These are phyloP conservation scores for Phytophthora sp. DNA, from an alignment of 352 stramenopile genomes.

Conservation along the genomic window DNA sequence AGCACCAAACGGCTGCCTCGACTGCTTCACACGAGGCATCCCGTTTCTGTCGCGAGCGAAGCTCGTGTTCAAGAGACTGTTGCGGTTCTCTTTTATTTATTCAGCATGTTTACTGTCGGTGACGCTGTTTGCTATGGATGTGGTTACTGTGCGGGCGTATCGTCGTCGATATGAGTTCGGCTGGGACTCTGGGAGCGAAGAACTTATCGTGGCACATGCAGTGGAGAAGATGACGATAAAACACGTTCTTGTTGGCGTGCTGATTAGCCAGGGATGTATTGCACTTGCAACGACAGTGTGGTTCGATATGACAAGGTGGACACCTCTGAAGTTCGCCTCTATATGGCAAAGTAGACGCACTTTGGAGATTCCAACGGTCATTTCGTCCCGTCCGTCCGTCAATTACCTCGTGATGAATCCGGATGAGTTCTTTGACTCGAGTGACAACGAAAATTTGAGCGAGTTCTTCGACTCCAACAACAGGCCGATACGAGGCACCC, in stretches of 20 bases:
- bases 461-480: conserved; percentile 34
- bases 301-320: conserved; percentile 37
- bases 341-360: not conserved
- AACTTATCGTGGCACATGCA: not conserved
- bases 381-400: conserved; percentile 1
- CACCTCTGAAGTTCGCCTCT: conserved; percentile 6
- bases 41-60: conserved; percentile 20
- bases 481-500: conserved; percentile 27
- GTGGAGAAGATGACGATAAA: conserved; percentile 4
- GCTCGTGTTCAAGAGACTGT: conserved; percentile 29
- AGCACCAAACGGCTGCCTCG: conserved; percentile 31
- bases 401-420: conserved; percentile 35
- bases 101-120: conserved; percentile 23
- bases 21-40: conserved; percentile 37
- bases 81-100: conserved; percentile 14
- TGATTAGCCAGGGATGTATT: conserved; percentile 17
- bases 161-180: conserved; percentile 18
- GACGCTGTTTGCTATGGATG: conserved; percentile 20
- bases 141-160: conserved; percentile 25
- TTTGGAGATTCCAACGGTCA: conserved; percentile 1
- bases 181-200: not conserved
- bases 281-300: conserved; percentile 19
- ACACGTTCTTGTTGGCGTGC: not conserved
- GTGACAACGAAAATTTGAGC: conserved; percentile 13
- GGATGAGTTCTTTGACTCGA: conserved; percentile 16